A percentile compares a stretch with the other conserved stretches of the same genome.
Conservation (phyloP, 352 stramenopile genomes). For the Globisporangium splendens region DNA sequence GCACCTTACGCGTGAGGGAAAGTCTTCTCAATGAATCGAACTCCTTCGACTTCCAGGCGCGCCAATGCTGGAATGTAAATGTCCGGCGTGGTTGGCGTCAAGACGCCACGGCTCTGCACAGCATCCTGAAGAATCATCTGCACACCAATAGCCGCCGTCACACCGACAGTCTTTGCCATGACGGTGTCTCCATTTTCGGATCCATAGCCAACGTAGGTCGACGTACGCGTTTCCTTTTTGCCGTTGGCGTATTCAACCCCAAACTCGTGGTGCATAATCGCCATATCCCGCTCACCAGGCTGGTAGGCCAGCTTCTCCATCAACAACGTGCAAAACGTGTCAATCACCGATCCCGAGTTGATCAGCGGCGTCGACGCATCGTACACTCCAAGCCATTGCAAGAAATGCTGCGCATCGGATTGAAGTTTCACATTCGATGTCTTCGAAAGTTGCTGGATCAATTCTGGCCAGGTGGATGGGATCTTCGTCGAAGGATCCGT, state of each 20-base stretch:
- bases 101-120: slow-evolving; percentile 74
- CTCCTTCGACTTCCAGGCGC: slow-evolving; percentile 83
- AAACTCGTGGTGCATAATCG: slow-evolving; percentile 92
- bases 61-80: slow-evolving; percentile 87
- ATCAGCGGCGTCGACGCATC: slow-evolving; percentile 48
- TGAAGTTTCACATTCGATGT: slow-evolving; percentile 31
- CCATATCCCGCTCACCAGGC: slow-evolving; percentile 93
- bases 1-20: slow-evolving; percentile 30
- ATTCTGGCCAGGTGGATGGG: slow-evolving; percentile 73
- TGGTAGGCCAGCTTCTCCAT: slow-evolving; percentile 89
- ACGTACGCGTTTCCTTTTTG: slow-evolving; percentile 86
- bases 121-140: slow-evolving; percentile 92
- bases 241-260: slow-evolving; percentile 74
- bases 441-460: slow-evolving; percentile 59
- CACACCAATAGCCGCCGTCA: slow-evolving; percentile 91
- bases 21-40: slow-evolving; percentile 85
- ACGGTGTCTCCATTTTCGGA: slow-evolving; percentile 88
- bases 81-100: slow-evolving; percentile 88
- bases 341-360: slow-evolving; percentile 59
- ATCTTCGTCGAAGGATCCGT: slow-evolving; percentile 44
- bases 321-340: slow-evolving; percentile 84
- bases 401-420: slow-evolving; percentile 59
- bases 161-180: slow-evolving; percentile 95
- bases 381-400: slow-evolving; percentile 77
- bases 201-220: slow-evolving; percentile 91